Evolutionary conservation across 2,329 filamentous ascomycete species (phyloP).

Genomic region (Bipolaris oryzae): DNA sequence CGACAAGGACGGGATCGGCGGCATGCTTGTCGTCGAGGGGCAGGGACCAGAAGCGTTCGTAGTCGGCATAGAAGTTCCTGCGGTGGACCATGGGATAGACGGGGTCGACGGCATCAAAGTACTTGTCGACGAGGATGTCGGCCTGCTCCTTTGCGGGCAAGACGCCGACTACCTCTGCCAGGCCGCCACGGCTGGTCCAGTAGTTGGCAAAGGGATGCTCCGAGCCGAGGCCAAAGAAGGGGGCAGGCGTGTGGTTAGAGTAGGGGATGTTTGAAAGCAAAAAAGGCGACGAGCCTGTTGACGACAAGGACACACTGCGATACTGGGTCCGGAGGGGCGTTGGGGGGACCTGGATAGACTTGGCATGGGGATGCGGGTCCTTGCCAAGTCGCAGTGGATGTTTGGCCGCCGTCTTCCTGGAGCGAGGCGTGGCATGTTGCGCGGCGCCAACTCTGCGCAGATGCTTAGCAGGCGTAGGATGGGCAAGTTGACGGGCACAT

Average conservation of each 20-base stretch:
- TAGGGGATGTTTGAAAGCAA: slow-evolving; percentile 76
- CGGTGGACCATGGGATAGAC: slow-evolving; percentile 82
- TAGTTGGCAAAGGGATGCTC: slow-evolving; percentile 84
- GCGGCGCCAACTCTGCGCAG: slow-evolving; percentile 32
- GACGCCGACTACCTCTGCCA: slow-evolving; percentile 76
- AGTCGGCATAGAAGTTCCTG: slow-evolving; percentile 76
- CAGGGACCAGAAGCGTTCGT: slow-evolving; percentile 77
- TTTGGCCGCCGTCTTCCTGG: slow-evolving; percentile 40
- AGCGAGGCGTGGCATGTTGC: slow-evolving; percentile 28
- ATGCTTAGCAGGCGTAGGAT: slow-evolving; percentile 28
- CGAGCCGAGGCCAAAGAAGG: slow-evolving; percentile 80
- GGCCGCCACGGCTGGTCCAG: slow-evolving; percentile 78
- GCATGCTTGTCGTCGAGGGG: slow-evolving; percentile 62
- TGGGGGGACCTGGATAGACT: slow-evolving; percentile 37
- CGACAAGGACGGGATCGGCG: slow-evolving; percentile 71
- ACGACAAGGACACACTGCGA: slow-evolving; percentile 46
- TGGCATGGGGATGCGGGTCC: slow-evolving; percentile 28
- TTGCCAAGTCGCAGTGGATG: slow-evolving; percentile 29
- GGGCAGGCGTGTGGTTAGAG: slow-evolving; percentile 71
- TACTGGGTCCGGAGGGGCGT: slow-evolving; percentile 38
- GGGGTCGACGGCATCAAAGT: slow-evolving; percentile 70
- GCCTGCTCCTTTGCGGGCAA: slow-evolving; percentile 77
- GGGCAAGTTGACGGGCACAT: background rate
- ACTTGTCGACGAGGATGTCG: slow-evolving; percentile 67
- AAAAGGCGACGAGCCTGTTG: slow-evolving; percentile 54